Evolutionary conservation across 805 yeast species (phyloP).

Genomic region (Yarrowia yakushimensis): DNA sequence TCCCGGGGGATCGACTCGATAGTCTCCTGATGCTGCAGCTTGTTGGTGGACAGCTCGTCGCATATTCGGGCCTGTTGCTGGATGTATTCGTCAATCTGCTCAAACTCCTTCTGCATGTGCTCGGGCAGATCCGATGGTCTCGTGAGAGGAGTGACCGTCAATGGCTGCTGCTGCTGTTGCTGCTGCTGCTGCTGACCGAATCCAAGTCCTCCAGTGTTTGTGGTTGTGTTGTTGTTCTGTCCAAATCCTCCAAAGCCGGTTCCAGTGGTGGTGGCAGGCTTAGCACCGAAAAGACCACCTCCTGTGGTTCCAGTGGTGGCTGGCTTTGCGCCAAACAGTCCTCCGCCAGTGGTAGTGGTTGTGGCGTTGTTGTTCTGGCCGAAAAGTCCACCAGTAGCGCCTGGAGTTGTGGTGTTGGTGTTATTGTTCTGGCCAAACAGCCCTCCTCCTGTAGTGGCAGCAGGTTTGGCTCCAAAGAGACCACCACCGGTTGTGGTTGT

Average conservation of each 20-base stretch:
- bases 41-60: conserved; percentile 46
- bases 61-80: conserved; percentile 51
- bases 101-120: conserved; percentile 50
- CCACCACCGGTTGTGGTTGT: conserved; percentile 28
- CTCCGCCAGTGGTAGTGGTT: conserved; percentile 29
- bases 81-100: conserved; percentile 53
- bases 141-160: conserved; percentile 52
- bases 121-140: conserved; percentile 59
- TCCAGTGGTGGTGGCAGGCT: conserved; percentile 19
- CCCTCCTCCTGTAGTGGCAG: conserved; percentile 26
- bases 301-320: conserved; percentile 26
- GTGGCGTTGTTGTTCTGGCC: conserved; percentile 27
- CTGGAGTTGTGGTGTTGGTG: conserved; percentile 3
- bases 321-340: conserved; percentile 33
- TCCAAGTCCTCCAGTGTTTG: conserved; percentile 8
- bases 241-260: conserved; percentile 18
- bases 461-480: conserved; percentile 27
- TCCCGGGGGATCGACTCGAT: conserved; percentile 55
- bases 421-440: conserved; percentile 27
- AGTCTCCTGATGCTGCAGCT: conserved; percentile 43
- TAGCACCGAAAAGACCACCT: conserved; percentile 32
- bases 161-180: conserved; percentile 28
- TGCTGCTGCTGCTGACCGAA: conserved; percentile 27
- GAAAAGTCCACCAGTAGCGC: conserved; percentile 22
- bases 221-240: conserved; percentile 22